phyloP scores from a whole-genome alignment of 768 basidiomycete species.

The Russula brevipes region DNA sequence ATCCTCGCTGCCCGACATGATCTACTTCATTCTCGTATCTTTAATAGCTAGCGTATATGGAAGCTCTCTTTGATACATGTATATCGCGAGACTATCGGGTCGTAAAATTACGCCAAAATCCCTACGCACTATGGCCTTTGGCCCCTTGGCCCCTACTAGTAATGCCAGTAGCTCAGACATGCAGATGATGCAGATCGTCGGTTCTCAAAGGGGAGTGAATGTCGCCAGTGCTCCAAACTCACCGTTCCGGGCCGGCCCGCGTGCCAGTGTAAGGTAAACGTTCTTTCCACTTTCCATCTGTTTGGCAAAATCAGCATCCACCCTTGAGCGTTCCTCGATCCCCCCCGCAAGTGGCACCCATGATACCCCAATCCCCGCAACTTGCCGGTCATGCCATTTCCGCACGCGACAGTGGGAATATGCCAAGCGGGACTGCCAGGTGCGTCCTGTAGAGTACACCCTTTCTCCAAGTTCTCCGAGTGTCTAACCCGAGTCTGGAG shows the following conservation, averaged over 20 bases:
- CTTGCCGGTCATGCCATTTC: not conserved
- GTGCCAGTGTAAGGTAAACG: too few relatives aligned
- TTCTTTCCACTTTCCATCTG: not conserved
- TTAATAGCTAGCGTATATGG: slow-evolving; percentile 60
- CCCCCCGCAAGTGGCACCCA: not conserved
- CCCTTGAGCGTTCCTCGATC: not conserved
- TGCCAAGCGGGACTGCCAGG: not conserved
- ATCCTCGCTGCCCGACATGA: slow-evolving; percentile 88
- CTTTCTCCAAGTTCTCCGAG: not conserved
- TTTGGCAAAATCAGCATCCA: slow-evolving; percentile 9
- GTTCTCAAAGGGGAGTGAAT: too few relatives aligned
- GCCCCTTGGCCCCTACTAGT: too few relatives aligned
- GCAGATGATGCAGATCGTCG: too few relatives aligned
- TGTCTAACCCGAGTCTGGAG: slow-evolving; percentile 6
- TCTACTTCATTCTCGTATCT: slow-evolving; percentile 91
- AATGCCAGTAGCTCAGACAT: too few relatives aligned
- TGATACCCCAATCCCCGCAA: not conserved
- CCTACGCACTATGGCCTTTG: too few relatives aligned
- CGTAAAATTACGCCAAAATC: not conserved
- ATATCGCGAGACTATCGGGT: not conserved
- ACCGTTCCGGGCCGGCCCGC: too few relatives aligned
- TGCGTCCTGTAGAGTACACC: not conserved
- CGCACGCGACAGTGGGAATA: not conserved
- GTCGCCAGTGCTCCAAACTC: too few relatives aligned
- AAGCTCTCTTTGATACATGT: not conserved